Conservation (phyloP, 345 rosid genomes). For the Raphanus raphanistrum region DNA sequence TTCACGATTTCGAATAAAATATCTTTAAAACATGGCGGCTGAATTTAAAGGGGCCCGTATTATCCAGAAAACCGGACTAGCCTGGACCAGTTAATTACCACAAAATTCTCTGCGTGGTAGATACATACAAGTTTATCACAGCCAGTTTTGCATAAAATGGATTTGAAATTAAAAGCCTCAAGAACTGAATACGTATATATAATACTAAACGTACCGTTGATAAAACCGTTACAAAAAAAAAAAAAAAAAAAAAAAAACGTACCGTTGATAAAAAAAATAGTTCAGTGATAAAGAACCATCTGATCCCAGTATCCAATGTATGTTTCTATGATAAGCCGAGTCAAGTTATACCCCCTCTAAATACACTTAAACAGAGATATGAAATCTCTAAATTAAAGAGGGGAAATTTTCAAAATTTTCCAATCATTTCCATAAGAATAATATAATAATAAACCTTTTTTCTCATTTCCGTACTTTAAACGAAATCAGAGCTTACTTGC, state of each 20-base stretch:
- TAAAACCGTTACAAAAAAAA: too few species aligned
- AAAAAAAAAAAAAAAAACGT: too few species aligned
- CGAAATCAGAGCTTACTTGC: conserved; percentile 23
- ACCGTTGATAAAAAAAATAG: too few species aligned
- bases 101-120: not conserved
- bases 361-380: conserved; percentile 26
- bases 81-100: not conserved
- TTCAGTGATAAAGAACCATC: conserved; percentile 15
- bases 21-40: too few species aligned
- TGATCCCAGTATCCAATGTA: not conserved
- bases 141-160: not conserved
- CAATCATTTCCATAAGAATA: conserved; percentile 21
- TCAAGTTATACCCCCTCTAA: not conserved
- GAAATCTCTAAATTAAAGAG: conserved; percentile 12
- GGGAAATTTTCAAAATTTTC: not conserved
- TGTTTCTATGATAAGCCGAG: conserved; percentile 21
- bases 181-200: not conserved
- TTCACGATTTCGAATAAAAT: too few species aligned
- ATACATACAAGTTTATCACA: conserved; percentile 2
- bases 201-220: not conserved
- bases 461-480: not conserved
- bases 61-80: not conserved
- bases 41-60: not conserved
- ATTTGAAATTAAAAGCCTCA: not conserved
- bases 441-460: not conserved